A percentile compares a stretch with the other conserved stretches of the same genome.
Evolutionary conservation across 1,139 yeast genomes (phyloP).

Genomic region (Arxiozyma slooffiae): DNA sequence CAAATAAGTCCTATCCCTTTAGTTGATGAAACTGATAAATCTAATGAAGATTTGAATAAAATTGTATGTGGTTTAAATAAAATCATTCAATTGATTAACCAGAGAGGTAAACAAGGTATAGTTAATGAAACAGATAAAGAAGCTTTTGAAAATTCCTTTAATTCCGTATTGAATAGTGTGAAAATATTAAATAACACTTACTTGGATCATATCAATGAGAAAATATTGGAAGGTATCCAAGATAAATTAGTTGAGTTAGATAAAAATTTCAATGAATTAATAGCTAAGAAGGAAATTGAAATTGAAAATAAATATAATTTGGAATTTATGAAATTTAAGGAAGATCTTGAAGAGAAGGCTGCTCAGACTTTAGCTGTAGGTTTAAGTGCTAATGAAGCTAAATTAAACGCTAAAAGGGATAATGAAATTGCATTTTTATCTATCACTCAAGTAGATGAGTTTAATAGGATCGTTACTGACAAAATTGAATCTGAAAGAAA

Average conservation of each 20-base stretch:
- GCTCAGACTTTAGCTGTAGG: slow-evolving; percentile 53
- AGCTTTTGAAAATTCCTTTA: not conserved
- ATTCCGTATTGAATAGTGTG: slow-evolving; percentile 23
- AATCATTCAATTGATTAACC: slow-evolving; percentile 6
- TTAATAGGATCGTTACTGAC: slow-evolving; percentile 52
- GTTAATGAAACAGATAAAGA: no score
- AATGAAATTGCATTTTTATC: slow-evolving; percentile 68
- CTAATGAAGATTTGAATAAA: not conserved
- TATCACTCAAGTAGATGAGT: slow-evolving; percentile 61
- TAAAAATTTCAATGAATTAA: slow-evolving; percentile 14
- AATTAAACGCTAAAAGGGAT: slow-evolving; percentile 64
- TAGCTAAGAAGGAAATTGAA: slow-evolving; percentile 13
- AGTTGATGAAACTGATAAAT: not conserved
- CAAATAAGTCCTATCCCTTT: not conserved
- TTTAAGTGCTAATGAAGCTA: slow-evolving; percentile 57
- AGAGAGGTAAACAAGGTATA: no score
- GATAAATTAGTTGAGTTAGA: slow-evolving; percentile 22
- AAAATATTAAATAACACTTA: not conserved
- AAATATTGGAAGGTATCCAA: slow-evolving; percentile 12
- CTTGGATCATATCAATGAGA: not conserved
- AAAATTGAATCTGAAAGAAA: slow-evolving; percentile 72
- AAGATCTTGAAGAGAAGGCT: slow-evolving; percentile 54
- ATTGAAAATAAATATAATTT: slow-evolving; percentile 39
- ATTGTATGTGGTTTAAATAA: slow-evolving; percentile 4
- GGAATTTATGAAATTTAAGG: slow-evolving; percentile 53